A percentile compares a stretch with the other conserved stretches of the same genome.
Conservation (phyloP, 805 yeast species). For the Metschnikowia colocasiae region DNA sequence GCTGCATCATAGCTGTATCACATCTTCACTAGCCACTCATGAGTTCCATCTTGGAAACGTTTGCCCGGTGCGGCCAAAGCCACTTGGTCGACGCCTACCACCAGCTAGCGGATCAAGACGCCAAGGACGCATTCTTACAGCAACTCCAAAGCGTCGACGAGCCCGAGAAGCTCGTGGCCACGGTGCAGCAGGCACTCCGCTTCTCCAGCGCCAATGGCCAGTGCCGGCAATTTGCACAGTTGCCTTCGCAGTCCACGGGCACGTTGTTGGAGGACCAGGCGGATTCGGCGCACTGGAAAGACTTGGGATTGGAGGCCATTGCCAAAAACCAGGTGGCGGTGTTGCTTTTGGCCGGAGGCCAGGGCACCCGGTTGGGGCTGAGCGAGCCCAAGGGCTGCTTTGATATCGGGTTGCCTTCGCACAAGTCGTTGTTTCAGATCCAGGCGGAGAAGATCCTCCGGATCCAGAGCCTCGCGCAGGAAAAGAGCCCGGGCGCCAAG, state of each 20-base stretch:
- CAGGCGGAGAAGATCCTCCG: slow-evolving; percentile 82
- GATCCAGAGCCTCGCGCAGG: slow-evolving; percentile 53
- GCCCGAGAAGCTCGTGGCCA: slow-evolving; percentile 38
- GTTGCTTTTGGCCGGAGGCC: slow-evolving; percentile 96
- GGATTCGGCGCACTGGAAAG: slow-evolving; percentile 35
- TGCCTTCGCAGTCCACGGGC: slow-evolving; percentile 47
- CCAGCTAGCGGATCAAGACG: slow-evolving; percentile 28
- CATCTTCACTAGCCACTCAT: not conserved
- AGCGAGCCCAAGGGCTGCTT: slow-evolving; percentile 91
- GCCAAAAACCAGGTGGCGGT: slow-evolving; percentile 76
- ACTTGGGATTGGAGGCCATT: slow-evolving; percentile 66
- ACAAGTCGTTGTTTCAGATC: slow-evolving; percentile 80
- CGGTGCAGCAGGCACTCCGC: slow-evolving; percentile 46
- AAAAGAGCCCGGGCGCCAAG: slow-evolving; percentile 4
- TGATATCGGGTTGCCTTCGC: slow-evolving; percentile 79
- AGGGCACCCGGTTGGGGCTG: slow-evolving; percentile 93
- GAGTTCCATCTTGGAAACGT: not conserved
- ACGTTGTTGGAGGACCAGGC: slow-evolving; percentile 44
- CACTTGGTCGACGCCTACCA: slow-evolving; percentile 52
- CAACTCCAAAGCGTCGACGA: slow-evolving; percentile 43
- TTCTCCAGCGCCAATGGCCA: slow-evolving; percentile 25
- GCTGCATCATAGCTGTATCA: too few relatives aligned
- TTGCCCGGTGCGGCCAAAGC: slow-evolving; percentile 34
- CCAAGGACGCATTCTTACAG: slow-evolving; percentile 29
- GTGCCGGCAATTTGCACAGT: slow-evolving; percentile 37